Percentiles rank a stretch among this genome's conserved stretches.
phyloP scores from a whole-genome alignment of 495 filamentous ascomycete genomes.

The Podospora conica region DNA sequence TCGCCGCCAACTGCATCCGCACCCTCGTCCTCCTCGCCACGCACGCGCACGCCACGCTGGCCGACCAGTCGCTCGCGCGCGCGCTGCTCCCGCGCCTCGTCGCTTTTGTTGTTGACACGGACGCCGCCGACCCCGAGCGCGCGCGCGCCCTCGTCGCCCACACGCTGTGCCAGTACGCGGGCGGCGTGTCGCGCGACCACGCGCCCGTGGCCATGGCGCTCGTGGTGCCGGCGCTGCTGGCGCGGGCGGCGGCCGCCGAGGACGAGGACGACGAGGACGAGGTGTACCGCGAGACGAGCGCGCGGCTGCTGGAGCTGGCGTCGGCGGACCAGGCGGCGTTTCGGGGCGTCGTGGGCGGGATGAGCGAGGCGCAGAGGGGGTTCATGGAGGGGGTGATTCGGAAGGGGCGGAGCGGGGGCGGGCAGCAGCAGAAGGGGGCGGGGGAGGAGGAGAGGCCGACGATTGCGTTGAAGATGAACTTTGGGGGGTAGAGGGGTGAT shows the following conservation, averaged over 20 bases:
- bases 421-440: conserved; percentile 31
- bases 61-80: conserved; percentile 66
- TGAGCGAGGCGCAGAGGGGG: conserved; percentile 63
- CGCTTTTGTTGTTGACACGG: conserved; percentile 61
- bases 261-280: conserved; percentile 16
- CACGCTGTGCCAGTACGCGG: conserved; percentile 64
- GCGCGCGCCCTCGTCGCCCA: conserved; percentile 63
- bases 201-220: conserved; percentile 59
- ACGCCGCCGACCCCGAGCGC: conserved; percentile 66
- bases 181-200: conserved; percentile 43
- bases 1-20: conserved; percentile 80
- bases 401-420: conserved; percentile 40
- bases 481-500: conserved; percentile 44
- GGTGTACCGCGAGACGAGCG: conserved; percentile 67
- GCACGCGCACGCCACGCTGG: conserved; percentile 40
- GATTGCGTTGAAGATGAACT: conserved; percentile 94
- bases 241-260: conserved; percentile 53
- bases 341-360: conserved; percentile 61
- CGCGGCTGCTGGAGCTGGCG: conserved; percentile 73
- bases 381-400: conserved; percentile 81
- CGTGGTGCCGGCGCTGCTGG: conserved; percentile 72
- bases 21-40: conserved; percentile 61
- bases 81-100: conserved; percentile 72
- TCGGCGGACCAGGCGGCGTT: conserved; percentile 67
- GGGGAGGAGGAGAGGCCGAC: conserved; percentile 60